Evolutionary conservation across 306 rosid genomes (phyloP).

Genomic region (peach (Prunus persica)): Prunus_persica_NCBIv2 NC_034013.1:13177501-13178000

Average conservation of each 20-base stretch:
- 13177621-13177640: conserved; percentile 92
- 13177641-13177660: conserved; percentile 85
- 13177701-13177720: conserved; percentile 90
- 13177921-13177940: neutral
- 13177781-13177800: conserved; percentile 98
- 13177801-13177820: conserved; percentile 84
- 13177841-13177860: conserved; percentile 84
- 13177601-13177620: conserved; percentile 79
- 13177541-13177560: conserved; percentile 48
- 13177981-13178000: neutral
- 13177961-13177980: neutral
- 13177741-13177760: conserved; percentile 98
- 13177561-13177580: conserved; percentile 80
- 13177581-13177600: conserved; percentile 91
- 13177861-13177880: conserved; percentile 53
- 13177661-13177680: conserved; percentile 61
- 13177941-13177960: neutral
- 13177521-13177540: neutral
- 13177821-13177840: conserved; percentile 77
- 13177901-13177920: conserved; percentile 8
- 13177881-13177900: conserved; percentile 3
- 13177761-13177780: conserved; percentile 96
- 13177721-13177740: conserved; percentile 77
- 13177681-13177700: conserved; percentile 91
- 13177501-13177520: conserved; percentile 2